Conservation (phyloP, 345 rosid species). For the Salix arbutifolia region DNA sequence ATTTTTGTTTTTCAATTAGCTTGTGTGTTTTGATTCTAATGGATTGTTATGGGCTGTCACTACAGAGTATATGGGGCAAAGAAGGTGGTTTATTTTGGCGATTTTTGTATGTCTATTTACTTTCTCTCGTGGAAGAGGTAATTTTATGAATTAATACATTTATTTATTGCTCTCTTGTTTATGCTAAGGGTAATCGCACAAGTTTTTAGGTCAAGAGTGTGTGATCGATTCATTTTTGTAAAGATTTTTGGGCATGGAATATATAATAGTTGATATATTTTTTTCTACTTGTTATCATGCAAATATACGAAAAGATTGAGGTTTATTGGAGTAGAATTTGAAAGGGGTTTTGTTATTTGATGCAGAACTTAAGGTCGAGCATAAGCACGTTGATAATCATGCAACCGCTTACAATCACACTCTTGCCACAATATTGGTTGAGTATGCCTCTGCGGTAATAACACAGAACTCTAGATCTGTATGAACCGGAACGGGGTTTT, state of each 20-base stretch:
- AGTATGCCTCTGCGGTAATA: constrained; percentile 90
- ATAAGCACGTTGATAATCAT: constrained; percentile 11
- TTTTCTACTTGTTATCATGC: no score
- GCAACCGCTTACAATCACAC: constrained; percentile 66
- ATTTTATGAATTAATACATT: background rate
- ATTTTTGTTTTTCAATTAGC: background rate
- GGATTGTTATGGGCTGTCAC: background rate
- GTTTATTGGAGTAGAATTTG: background rate
- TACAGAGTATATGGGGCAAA: constrained; percentile 46
- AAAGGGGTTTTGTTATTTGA: background rate
- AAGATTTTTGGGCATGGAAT: no score
- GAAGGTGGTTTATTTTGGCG: constrained; percentile 31
- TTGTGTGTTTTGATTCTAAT: background rate
- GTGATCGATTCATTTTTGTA: no score
- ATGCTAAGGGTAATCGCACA: background rate
- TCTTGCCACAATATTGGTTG: constrained; percentile 71
- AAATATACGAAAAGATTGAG: background rate
- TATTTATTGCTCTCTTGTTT: background rate
- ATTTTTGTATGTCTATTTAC: constrained; percentile 28
- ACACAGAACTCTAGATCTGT: background rate
- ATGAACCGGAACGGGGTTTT: background rate
- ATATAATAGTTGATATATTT: no score
- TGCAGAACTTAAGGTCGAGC: constrained; percentile 52
- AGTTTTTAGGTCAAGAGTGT: background rate
- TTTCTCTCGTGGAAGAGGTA: constrained; percentile 47